A percentile compares a stretch with the other conserved stretches of the same genome.
Evolutionary conservation across 2,329 filamentous ascomycete genomes (phyloP).

Genomic region (Ophiocordyceps sinensis): DNA sequence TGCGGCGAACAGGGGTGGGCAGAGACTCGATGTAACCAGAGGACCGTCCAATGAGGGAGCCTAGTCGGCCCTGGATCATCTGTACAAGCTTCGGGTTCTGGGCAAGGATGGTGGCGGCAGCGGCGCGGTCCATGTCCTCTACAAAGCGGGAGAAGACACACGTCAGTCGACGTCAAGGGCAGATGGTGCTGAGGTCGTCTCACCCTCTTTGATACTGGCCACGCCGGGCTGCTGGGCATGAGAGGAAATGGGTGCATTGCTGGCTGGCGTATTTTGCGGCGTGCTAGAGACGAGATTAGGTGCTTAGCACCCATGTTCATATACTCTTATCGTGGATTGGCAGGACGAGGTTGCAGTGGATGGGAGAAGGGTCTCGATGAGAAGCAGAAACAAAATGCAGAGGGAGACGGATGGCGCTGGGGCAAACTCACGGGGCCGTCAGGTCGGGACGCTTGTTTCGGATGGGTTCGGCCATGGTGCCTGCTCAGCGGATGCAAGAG

Average conservation of each 20-base stretch:
- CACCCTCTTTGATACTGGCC: slow-evolving; percentile 94
- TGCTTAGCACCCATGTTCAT: slow-evolving; percentile 15
- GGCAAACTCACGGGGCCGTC: slow-evolving; percentile 40
- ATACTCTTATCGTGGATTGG: too few species aligned
- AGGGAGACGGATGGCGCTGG: background rate
- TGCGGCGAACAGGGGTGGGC: slow-evolving; percentile 74
- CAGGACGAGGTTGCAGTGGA: background rate
- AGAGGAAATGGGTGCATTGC: slow-evolving; percentile 92
- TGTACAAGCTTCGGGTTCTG: slow-evolving; percentile 88
- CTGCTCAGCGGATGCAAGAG: slow-evolving; percentile 13
- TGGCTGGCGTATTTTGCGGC: slow-evolving; percentile 93
- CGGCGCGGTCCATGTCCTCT: slow-evolving; percentile 84
- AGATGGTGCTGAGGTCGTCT: slow-evolving; percentile 16
- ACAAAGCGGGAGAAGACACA: slow-evolving; percentile 6
- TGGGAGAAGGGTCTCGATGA: background rate
- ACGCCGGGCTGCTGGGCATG: slow-evolving; percentile 92
- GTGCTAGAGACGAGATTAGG: slow-evolving; percentile 48
- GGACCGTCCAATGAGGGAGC: slow-evolving; percentile 81
- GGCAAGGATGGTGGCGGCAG: slow-evolving; percentile 85
- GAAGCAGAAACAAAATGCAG: background rate
- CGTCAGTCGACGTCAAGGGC: slow-evolving; percentile 5
- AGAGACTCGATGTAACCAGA: slow-evolving; percentile 98
- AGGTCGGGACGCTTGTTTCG: slow-evolving; percentile 46
- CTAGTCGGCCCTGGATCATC: slow-evolving; percentile 96
- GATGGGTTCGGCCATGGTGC: slow-evolving; percentile 47